Percentiles rank a stretch among this genome's conserved stretches.
Conservation (phyloP, 208 protist species). For the Acanthamoeba castellanii region DNA sequence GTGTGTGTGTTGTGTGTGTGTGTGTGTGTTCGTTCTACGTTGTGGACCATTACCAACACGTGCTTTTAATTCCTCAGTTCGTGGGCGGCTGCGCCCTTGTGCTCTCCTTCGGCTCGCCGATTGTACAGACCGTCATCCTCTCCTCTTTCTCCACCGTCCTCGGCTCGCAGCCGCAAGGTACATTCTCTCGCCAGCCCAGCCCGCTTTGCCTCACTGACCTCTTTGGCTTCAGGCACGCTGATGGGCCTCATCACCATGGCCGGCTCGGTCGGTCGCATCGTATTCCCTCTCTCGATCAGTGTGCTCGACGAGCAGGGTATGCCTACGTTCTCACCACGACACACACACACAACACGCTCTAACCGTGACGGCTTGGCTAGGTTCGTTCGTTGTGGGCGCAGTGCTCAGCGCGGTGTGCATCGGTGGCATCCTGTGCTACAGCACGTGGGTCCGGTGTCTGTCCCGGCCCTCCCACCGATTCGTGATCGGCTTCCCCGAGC, state of each 20-base stretch:
- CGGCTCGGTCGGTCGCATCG: conserved; percentile 32
- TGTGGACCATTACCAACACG: too few relatives aligned
- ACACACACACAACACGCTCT: background rate
- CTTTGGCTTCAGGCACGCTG: background rate
- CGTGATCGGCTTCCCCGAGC: conserved; percentile 41
- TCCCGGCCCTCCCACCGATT: background rate
- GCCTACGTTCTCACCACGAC: background rate
- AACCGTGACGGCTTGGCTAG: background rate
- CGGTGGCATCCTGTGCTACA: conserved; percentile 14
- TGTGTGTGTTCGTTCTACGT: too few relatives aligned
- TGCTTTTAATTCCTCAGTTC: background rate
- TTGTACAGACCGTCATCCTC: conserved; percentile 49
- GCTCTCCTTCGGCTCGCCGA: conserved; percentile 56
- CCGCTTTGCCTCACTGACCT: too few relatives aligned
- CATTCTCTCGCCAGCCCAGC: background rate
- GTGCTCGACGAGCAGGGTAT: conserved; percentile 49
- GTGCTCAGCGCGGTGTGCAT: conserved; percentile 49
- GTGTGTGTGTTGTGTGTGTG: too few relatives aligned
- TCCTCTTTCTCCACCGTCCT: conserved; percentile 47
- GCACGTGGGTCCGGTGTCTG: conserved; percentile 13
- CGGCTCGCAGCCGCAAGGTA: conserved; percentile 50
- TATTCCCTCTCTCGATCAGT: conserved; percentile 46
- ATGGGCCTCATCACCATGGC: conserved; percentile 60
- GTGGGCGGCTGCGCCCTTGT: conserved; percentile 9
- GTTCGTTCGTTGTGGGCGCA: conserved; percentile 16